phyloP scores from a whole-genome alignment of 2,329 filamentous ascomycete genomes.

The Sporothrix pseudoabietina region DNA sequence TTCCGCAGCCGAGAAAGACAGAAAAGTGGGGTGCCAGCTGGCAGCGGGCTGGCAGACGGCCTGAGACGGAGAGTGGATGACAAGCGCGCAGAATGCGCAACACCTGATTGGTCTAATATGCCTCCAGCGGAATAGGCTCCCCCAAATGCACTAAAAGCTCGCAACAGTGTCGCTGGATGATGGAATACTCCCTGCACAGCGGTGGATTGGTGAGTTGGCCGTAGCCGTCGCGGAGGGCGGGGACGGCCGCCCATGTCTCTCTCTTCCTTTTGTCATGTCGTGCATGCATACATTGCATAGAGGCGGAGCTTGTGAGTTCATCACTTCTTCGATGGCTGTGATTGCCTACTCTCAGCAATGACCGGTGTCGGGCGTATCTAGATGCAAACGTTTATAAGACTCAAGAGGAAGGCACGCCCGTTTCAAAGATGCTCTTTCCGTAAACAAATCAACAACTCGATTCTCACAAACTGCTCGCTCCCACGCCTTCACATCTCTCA shows the following conservation, averaged over 20 bases:
- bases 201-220: neutral
- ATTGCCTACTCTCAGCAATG: neutral
- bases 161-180: constrained; percentile 22
- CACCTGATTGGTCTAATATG: constrained; percentile 24
- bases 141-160: constrained; percentile 15
- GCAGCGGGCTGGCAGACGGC: neutral
- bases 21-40: constrained; percentile 30
- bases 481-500: neutral
- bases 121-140: neutral
- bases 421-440: neutral
- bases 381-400: neutral
- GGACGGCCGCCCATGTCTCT: neutral
- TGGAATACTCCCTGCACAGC: constrained; percentile 20
- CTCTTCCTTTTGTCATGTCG: neutral
- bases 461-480: neutral
- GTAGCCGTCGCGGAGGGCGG: constrained; percentile 5
- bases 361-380: constrained; percentile 4
- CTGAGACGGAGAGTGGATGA: neutral
- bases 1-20: constrained; percentile 14
- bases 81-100: constrained; percentile 21
- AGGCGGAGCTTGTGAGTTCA: neutral
- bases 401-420: neutral
- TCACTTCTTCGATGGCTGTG: neutral
- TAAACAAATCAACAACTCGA: neutral
- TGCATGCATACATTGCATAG: no score